phyloP scores from a whole-genome alignment of 169 alveolate genomes.

The Plasmodium falciparum region DNA sequence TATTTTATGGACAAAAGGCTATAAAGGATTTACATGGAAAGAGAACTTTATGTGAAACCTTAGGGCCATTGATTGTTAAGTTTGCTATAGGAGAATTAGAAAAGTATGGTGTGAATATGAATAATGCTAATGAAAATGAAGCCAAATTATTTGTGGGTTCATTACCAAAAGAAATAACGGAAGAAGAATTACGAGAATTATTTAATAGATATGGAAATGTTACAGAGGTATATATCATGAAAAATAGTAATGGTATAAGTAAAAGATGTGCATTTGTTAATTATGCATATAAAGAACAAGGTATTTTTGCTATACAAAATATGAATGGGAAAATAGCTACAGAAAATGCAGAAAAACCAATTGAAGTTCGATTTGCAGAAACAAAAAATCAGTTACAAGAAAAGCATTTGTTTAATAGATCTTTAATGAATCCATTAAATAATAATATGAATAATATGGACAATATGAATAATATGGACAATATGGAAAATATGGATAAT shows the following conservation, averaged over 20 bases:
- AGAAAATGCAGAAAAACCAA: slow-evolving; percentile 88
- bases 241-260: slow-evolving; percentile 88
- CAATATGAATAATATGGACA: too few relatives aligned
- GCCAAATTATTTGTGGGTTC: slow-evolving; percentile 93
- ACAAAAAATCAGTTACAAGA: slow-evolving; percentile 80
- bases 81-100: slow-evolving; percentile 92
- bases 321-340: slow-evolving; percentile 87
- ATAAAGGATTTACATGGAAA: slow-evolving; percentile 88
- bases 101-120: slow-evolving; percentile 87
- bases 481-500: too few relatives aligned
- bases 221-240: slow-evolving; percentile 90
- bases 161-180: slow-evolving; percentile 88
- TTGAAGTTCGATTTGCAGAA: slow-evolving; percentile 93
- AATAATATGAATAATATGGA: slow-evolving; percentile 7
- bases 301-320: slow-evolving; percentile 88
- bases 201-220: slow-evolving; percentile 89
- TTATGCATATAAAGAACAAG: slow-evolving; percentile 91
- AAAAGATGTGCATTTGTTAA: slow-evolving; percentile 93
- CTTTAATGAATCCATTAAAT: slow-evolving; percentile 39
- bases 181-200: slow-evolving; percentile 85
- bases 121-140: slow-evolving; percentile 87
- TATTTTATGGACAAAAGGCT: slow-evolving; percentile 92
- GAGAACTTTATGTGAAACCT: slow-evolving; percentile 84
- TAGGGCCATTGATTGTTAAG: slow-evolving; percentile 89
- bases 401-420: slow-evolving; percentile 44